Evolutionary conservation across 371 early-diverging fungal genomes (phyloP).

Genomic region (Chytridium lagenaria): DNA sequence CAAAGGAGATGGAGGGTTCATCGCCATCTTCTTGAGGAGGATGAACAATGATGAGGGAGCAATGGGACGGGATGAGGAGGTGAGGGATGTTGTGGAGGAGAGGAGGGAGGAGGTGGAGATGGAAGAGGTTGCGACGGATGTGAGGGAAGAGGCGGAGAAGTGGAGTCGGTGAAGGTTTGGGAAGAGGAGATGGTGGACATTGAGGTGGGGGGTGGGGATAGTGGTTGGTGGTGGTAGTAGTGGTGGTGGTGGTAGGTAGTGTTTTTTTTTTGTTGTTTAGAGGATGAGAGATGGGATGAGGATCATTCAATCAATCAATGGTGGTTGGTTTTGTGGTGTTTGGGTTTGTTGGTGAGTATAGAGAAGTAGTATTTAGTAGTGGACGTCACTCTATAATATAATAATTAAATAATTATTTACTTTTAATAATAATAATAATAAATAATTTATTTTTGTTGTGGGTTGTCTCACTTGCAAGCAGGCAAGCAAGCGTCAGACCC

Average conservation of each 20-base stretch:
- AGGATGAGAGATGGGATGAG: not conserved
- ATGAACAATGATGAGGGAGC: constrained; percentile 37
- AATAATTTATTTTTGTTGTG: no score
- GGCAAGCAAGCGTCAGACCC: no score
- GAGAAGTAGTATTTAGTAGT: no score
- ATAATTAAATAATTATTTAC: no score
- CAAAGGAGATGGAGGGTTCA: constrained; percentile 39
- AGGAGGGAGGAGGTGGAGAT: not conserved
- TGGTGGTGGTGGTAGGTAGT: not conserved
- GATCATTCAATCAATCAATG: no score
- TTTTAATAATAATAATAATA: no score
- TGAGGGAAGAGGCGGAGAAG: not conserved
- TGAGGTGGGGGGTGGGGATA: not conserved
- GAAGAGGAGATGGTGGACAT: not conserved
- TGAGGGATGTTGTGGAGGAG: no score
- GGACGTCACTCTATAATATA: no score
- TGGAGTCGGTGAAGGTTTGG: not conserved
- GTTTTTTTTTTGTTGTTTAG: not conserved
- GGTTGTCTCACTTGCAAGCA: no score
- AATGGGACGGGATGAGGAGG: no score
- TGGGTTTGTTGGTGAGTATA: no score
- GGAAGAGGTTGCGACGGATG: not conserved
- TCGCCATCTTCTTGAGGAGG: constrained; percentile 40
- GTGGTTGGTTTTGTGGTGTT: no score
- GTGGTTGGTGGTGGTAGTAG: not conserved